A percentile compares a stretch with the other conserved stretches of the same genome.
These are phyloP conservation scores for Xylaria hypoxylon DNA, from an alignment of 2,329 filamentous ascomycete species.

Conservation along the genomic window DNA sequence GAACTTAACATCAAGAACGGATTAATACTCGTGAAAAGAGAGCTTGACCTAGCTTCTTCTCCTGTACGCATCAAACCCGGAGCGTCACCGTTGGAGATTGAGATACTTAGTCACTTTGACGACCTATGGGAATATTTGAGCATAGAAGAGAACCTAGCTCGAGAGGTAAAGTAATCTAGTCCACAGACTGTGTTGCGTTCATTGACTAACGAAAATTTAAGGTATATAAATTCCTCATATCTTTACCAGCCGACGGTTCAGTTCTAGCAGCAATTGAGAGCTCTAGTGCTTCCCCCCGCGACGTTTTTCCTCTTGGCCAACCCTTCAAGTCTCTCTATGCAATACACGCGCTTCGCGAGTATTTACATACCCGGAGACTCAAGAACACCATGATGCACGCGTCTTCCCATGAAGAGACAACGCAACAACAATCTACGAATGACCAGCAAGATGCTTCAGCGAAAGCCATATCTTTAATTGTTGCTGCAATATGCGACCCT, in stretches of 20 bases:
- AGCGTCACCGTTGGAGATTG: conserved; percentile 75
- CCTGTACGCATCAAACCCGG: conserved; percentile 61
- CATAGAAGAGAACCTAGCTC: conserved; percentile 75
- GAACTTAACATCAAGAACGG: conserved; percentile 75
- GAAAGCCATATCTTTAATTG: conserved; percentile 65
- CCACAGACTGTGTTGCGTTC: background rate
- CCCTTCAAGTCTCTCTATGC: conserved; percentile 82
- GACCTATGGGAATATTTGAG: conserved; percentile 85
- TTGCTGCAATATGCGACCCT: conserved; percentile 70
- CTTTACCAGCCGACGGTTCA: conserved; percentile 75
- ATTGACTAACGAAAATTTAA: conserved; percentile 45
- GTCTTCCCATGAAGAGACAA: conserved; percentile 43
- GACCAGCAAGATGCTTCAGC: conserved; percentile 53
- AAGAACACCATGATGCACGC: conserved; percentile 46
- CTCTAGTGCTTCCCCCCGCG: conserved; percentile 62
- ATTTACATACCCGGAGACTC: conserved; percentile 60
- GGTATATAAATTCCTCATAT: conserved; percentile 77
- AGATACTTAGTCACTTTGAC: conserved; percentile 84
- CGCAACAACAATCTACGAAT: conserved; percentile 41
- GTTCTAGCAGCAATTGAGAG: conserved; percentile 70
- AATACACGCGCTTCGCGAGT: conserved; percentile 72
- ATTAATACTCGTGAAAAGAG: conserved; percentile 73
- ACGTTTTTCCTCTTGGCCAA: conserved; percentile 75
- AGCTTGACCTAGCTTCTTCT: conserved; percentile 60
- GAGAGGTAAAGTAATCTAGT: conserved; percentile 64